Evolutionary conservation across 768 basidiomycete genomes (phyloP), one percentile per base, ranked within the genome.

Genomic region (Pisolithus tinctorius): DNA sequence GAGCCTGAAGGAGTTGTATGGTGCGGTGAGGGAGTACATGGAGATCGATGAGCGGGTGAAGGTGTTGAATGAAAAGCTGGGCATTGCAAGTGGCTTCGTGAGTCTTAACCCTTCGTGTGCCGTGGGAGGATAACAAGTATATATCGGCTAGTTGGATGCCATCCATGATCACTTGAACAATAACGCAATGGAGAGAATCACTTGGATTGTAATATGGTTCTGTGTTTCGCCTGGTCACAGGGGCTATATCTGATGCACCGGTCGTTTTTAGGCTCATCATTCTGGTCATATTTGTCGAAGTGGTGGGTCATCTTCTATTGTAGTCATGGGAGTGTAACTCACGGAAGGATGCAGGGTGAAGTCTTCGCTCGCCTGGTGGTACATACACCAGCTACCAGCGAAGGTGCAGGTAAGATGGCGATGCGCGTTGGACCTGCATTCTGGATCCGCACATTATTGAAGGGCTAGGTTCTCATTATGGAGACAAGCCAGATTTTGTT

Each of bases 151-250:
- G 90, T 74, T 94, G 54, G 88, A 91, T 57, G 87, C 88, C 41
- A 94, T 96, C 57, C 93, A 96, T 59, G 91, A 95, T 58, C 92
- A 95, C 61, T 68, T 96, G 48, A 95, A 95, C 60, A 87, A 88
- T 55, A 81, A 77, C 45, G 89, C 88, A 10, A 94, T 93, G 87
- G 86, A 88, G 52, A 78, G 91, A 25, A 93, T 95, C 60, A 96
- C 93, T 3, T 82, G 82, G 82, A 81, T 84, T 55, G 76, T 85
- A 43, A 85, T 85, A 58, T 83, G 81, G 81, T 78, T 77, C 61
- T 38, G 68, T 61, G 26, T 61, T 62, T 45, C 55, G 55, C 36
- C 54, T n/a, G 57, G 55, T 23, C 46, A 60, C 42, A 6, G 34
- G 11, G 34, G 11, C 34, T 34, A 3, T 14, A 34, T 34, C 13